Conservation (phyloP, 768 basidiomycete genomes). For the Leccinum incarnatum region DNA sequence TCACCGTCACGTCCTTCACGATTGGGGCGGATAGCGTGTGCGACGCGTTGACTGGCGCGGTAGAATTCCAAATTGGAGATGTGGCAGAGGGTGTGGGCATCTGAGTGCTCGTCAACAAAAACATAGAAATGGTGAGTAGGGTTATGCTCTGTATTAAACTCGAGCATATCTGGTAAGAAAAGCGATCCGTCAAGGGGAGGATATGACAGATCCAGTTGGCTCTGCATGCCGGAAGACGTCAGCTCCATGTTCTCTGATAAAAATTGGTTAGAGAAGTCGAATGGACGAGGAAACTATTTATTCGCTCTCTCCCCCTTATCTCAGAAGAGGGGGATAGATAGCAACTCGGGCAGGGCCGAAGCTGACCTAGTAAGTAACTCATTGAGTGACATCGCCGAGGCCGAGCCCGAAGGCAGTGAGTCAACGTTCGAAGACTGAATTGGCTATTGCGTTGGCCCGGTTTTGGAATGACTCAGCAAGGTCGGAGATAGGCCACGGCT, state of each 20-base stretch:
- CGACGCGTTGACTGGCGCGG: conserved; percentile 43
- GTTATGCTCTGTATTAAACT: conserved; percentile 34
- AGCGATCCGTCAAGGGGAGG: conserved; percentile 36
- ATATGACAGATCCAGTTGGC: background rate
- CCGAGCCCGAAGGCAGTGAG: background rate
- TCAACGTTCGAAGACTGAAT: background rate
- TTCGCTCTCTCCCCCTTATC: background rate
- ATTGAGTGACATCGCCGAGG: background rate
- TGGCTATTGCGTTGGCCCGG: background rate
- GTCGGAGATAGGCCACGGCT: no score
- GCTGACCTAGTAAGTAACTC: background rate
- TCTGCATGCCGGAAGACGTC: background rate
- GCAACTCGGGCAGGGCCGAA: background rate
- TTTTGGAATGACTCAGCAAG: background rate
- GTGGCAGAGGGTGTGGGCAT: conserved; percentile 13
- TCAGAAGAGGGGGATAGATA: background rate
- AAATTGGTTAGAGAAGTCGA: background rate
- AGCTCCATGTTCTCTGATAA: background rate
- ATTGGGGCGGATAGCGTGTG: conserved; percentile 37
- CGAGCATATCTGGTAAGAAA: conserved; percentile 16
- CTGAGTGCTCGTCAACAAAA: conserved; percentile 25
- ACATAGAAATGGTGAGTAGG: conserved; percentile 30
- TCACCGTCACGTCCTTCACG: conserved; percentile 31
- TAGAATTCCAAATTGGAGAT: conserved; percentile 44
- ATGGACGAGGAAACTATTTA: background rate